These are phyloP conservation scores for Candida sp. DNA, from an alignment of 1,139 yeast species.

Conservation along the genomic window DNA sequence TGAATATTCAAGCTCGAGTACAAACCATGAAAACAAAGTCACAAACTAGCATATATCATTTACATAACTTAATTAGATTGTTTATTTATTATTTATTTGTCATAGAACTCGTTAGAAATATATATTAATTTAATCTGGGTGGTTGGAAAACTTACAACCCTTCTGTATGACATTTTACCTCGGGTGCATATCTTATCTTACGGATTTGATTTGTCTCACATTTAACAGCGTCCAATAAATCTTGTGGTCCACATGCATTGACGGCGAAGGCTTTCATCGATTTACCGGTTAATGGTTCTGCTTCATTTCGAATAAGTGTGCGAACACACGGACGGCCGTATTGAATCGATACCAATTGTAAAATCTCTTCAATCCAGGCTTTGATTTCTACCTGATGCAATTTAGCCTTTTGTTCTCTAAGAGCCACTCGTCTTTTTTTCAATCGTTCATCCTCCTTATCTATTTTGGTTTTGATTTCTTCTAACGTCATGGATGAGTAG, in stretches of 20 bases:
- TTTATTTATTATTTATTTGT: no score
- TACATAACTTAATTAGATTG: no score
- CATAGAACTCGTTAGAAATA: no score
- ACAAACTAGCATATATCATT: no score
- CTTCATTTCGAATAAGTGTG: slow-evolving; percentile 6
- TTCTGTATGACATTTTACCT: slow-evolving; percentile 34
- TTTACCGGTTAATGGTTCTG: slow-evolving; percentile 5
- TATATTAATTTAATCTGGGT: no score
- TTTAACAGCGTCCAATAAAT: slow-evolving; percentile 23
- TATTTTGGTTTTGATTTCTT: neutral
- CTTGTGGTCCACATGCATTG: slow-evolving; percentile 34
- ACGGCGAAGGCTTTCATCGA: slow-evolving; percentile 28
- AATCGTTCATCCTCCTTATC: neutral
- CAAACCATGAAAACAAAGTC: slow-evolving; percentile 1
- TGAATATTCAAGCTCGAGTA: neutral
- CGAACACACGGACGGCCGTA: slow-evolving; percentile 10
- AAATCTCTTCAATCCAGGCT: neutral
- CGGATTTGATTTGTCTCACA: slow-evolving; percentile 25
- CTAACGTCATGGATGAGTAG: slow-evolving; percentile 1
- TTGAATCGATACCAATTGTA: neutral
- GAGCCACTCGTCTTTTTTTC: neutral
- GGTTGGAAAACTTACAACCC: slow-evolving; percentile 18
- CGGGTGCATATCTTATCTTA: slow-evolving; percentile 25
- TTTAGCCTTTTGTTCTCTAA: neutral
- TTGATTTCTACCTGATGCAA: neutral